Evolutionary conservation across 768 basidiomycete genomes (phyloP).

Genomic region (Hortiboletus campestris): DNA sequence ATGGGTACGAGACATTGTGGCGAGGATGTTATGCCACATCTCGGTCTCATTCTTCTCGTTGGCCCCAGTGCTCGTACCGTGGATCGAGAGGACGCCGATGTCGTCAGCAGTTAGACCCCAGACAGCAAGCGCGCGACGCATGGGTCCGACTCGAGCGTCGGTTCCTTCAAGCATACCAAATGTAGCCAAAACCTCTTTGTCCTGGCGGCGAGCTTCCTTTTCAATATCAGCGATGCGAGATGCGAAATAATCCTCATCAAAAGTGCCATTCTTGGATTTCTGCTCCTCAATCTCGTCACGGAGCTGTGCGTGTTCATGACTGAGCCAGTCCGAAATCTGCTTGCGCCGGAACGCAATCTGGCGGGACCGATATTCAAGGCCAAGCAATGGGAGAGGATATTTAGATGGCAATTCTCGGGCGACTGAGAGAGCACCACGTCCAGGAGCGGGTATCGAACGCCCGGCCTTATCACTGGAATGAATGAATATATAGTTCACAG

Average conservation of each 20-base stretch:
- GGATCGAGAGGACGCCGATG: conserved; percentile 85
- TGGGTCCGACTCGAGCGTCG: conserved; percentile 83
- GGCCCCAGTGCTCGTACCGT: conserved; percentile 84
- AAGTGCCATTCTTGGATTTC: conserved; percentile 48
- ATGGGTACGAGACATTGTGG: conserved; percentile 80
- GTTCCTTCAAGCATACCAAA: conserved; percentile 94
- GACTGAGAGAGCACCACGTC: conserved; percentile 85
- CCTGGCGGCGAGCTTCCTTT: conserved; percentile 86
- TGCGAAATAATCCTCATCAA: conserved; percentile 70
- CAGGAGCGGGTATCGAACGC: conserved; percentile 95
- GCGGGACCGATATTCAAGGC: conserved; percentile 84
- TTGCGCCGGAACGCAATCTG: conserved; percentile 94
- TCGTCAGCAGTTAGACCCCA: conserved; percentile 96
- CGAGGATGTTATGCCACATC: conserved; percentile 95
- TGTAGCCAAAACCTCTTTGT: conserved; percentile 87
- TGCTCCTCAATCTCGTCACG: conserved; percentile 71
- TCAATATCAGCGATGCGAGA: conserved; percentile 83
- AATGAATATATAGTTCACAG: conserved; percentile 2
- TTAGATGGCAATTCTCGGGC: conserved; percentile 83
- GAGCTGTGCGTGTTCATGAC: conserved; percentile 83
- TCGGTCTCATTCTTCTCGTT: conserved; percentile 98
- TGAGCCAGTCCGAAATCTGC: conserved; percentile 94
- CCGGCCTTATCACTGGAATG: conserved; percentile 89
- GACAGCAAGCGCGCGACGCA: conserved; percentile 93
- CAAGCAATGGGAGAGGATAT: conserved; percentile 76